Base-by-base conservation (phyloP, 371 early-diverging fungal genomes). In the Sporodiniella umbellata region DNA sequence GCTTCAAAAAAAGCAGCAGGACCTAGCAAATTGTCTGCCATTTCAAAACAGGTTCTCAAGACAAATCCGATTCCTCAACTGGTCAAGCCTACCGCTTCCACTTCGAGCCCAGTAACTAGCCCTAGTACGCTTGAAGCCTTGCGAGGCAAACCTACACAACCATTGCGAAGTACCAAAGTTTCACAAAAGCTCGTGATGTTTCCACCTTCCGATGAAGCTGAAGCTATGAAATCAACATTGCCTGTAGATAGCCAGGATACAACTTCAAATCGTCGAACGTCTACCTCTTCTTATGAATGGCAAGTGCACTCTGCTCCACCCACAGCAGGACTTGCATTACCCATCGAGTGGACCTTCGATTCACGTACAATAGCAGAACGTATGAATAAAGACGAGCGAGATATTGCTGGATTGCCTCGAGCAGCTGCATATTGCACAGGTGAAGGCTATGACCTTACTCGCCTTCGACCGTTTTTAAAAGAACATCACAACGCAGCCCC, bases 371-470 rank as follows among this genome's bases (percentile, higher is more conserved):
- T 82, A 58, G 80, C 86, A 23, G 84, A 89, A 71, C 80, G 85
- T 52, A 72, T 87, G 62, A 79, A 81, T 46, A 75, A 75, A 37
- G 67, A 84, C 52, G 80, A 84, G 40, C 76, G 83, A 12, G 82
- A 83, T 24, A 26, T 62, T 4, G 60, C 71, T 8, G 64, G 64
- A 24, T 66, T 89, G 19, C 87, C 90, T 8, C 68, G 96, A 30
- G 95, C 92, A 12, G 92, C 95, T 2, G 94, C 95, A 0, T 96
- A 94, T 54, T 95, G 94, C 54, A 90, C 93, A 5, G 93, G 72
- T 5, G 83, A 84, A 45, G 81, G 85, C 0, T 91, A 87, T 48
- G 78, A 87, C 49, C 63, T 86, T 51, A 78, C 75, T 37, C 58
- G 69, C 11, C 63, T 88, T 14, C 63, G 78, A 22, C 65, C 72